Evolutionary conservation across 805 yeast genomes (phyloP).

Genomic region (Candida ipomoeae): DNA sequence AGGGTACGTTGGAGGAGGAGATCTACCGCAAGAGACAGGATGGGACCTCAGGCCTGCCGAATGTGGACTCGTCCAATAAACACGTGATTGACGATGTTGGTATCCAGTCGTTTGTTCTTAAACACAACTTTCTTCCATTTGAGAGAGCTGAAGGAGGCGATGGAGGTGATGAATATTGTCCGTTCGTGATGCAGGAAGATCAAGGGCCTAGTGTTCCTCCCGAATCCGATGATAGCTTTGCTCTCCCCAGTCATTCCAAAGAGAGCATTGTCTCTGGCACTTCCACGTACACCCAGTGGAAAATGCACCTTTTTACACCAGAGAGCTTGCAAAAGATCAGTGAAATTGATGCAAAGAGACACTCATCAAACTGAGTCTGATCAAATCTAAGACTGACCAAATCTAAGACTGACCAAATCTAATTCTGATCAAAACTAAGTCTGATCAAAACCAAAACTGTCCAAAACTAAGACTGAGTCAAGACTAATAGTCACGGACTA

Average conservation of each 20-base stretch:
- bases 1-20: constrained; percentile 64
- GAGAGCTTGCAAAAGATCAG: constrained; percentile 28
- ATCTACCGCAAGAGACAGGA: constrained; percentile 45
- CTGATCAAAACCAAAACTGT: background rate
- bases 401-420: background rate
- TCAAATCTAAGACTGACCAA: too few relatives aligned
- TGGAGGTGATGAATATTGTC: constrained; percentile 33
- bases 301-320: constrained; percentile 25
- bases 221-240: background rate
- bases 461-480: background rate
- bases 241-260: constrained; percentile 21
- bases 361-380: too few relatives aligned
- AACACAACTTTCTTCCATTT: constrained; percentile 44
- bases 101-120: constrained; percentile 52
- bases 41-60: constrained; percentile 11
- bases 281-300: constrained; percentile 21
- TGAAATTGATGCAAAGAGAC: constrained; percentile 5
- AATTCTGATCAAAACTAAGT: background rate
- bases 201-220: constrained; percentile 8
- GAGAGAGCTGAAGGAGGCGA: constrained; percentile 4
- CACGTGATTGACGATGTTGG: constrained; percentile 57
- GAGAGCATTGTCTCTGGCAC: constrained; percentile 7
- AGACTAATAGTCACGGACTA: constrained; percentile 32
- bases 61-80: constrained; percentile 16
- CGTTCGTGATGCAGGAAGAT: constrained; percentile 19